Evolutionary conservation across 768 basidiomycete species (phyloP).

Genomic region (Phylloporus sp.): DNA sequence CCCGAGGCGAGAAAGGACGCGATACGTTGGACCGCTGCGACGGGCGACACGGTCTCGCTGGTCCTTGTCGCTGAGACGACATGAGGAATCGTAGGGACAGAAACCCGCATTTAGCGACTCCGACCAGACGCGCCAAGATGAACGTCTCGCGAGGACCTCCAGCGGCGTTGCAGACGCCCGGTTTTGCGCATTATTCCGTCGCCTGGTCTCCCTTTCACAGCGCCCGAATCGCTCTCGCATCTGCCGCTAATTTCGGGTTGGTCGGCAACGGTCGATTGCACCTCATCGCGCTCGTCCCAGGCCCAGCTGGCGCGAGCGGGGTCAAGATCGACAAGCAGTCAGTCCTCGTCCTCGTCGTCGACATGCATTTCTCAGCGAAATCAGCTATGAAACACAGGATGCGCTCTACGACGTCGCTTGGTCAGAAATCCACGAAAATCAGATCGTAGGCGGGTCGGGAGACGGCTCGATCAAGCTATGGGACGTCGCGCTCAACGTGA

Average conservation of each 20-base stretch:
- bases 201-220: constrained; percentile 87
- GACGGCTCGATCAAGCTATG: constrained; percentile 88
- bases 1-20: constrained; percentile 63
- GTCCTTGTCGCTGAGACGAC: constrained; percentile 37
- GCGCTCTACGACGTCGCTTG: constrained; percentile 88
- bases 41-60: constrained; percentile 37
- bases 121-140: constrained; percentile 22
- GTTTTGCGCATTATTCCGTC: constrained; percentile 76
- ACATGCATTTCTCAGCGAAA: constrained; percentile 6
- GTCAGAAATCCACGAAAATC: constrained; percentile 94
- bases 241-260: constrained; percentile 89
- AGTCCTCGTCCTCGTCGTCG: constrained; percentile 28
- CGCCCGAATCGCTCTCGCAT: constrained; percentile 69
- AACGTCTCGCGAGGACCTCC: constrained; percentile 37
- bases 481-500: constrained; percentile 83
- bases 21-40: constrained; percentile 56
- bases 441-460: constrained; percentile 82
- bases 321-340: constrained; percentile 66
- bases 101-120: constrained; percentile 57
- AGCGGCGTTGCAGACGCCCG: constrained; percentile 62
- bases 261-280: constrained; percentile 93
- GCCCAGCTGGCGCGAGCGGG: constrained; percentile 39
- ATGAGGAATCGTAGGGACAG: constrained; percentile 70
- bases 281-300: constrained; percentile 49
- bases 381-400: constrained; percentile 85